These are phyloP conservation scores for Populus deltoides DNA, from an alignment of 345 rosid genomes.

Conservation along the genomic window DNA sequence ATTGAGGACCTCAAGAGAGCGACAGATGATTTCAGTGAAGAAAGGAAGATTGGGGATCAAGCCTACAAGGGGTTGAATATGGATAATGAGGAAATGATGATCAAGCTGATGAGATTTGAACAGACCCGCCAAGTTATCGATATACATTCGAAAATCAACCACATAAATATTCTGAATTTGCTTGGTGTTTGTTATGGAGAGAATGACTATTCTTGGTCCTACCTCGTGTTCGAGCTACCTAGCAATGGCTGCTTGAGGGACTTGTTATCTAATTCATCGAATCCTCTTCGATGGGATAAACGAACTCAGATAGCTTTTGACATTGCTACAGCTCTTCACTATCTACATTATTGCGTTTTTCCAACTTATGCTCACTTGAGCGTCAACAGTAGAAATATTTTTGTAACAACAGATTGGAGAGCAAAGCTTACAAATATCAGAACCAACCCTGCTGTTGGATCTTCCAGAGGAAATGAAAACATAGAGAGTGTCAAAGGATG, in stretches of 20 bases:
- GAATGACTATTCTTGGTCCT: slow-evolving; percentile 31
- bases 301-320: slow-evolving; percentile 52
- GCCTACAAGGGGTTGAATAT: slow-evolving; percentile 32
- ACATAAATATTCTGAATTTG: slow-evolving; percentile 46
- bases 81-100: slow-evolving; percentile 39
- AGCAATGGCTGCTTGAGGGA: slow-evolving; percentile 49
- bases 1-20: slow-evolving; percentile 39
- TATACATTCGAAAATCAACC: slow-evolving; percentile 52
- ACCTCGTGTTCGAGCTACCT: slow-evolving; percentile 42
- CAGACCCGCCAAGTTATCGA: slow-evolving; percentile 43
- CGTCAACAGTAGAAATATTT: slow-evolving; percentile 41
- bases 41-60: slow-evolving; percentile 32
- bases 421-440: slow-evolving; percentile 47
- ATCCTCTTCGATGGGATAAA: slow-evolving; percentile 31
- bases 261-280: slow-evolving; percentile 27
- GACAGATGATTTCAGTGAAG: slow-evolving; percentile 39
- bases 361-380: slow-evolving; percentile 45
- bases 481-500: neutral
- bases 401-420: slow-evolving; percentile 43
- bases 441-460: slow-evolving; percentile 12
- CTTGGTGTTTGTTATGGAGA: slow-evolving; percentile 51
- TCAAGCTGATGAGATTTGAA: slow-evolving; percentile 44
- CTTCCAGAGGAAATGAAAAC: slow-evolving; percentile 7
- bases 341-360: slow-evolving; percentile 48
- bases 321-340: slow-evolving; percentile 44